Evolutionary conservation across 345 rosid genomes (phyloP).

Genomic region (Salix exigua): DNA sequence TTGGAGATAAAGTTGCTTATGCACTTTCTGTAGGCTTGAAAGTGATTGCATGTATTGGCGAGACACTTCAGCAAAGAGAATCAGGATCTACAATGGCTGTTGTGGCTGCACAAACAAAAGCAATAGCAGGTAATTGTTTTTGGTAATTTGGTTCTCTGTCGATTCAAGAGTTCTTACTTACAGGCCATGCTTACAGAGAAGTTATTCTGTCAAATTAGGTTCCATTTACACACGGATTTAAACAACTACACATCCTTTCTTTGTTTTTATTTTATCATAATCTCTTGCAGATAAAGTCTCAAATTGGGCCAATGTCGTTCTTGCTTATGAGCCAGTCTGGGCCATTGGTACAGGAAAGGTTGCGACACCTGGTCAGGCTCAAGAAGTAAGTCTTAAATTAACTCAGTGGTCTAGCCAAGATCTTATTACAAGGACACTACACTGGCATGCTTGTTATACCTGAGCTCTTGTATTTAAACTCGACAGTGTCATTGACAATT

Average conservation of each 20-base stretch:
- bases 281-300: slow-evolving; percentile 43
- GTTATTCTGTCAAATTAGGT: no score
- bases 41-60: slow-evolving; percentile 73
- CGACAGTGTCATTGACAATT: neutral
- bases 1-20: slow-evolving; percentile 60
- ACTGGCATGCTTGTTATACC: neutral
- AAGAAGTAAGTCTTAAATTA: slow-evolving; percentile 43
- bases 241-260: neutral
- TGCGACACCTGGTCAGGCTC: slow-evolving; percentile 76
- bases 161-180: neutral
- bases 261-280: neutral
- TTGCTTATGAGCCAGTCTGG: slow-evolving; percentile 85
- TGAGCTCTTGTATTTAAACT: neutral
- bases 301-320: slow-evolving; percentile 54
- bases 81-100: slow-evolving; percentile 65
- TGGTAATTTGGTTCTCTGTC: neutral
- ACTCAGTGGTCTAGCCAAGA: neutral
- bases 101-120: slow-evolving; percentile 66
- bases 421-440: neutral
- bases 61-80: slow-evolving; percentile 75
- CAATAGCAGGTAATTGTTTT: slow-evolving; percentile 52
- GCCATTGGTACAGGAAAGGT: slow-evolving; percentile 86
- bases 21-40: slow-evolving; percentile 61
- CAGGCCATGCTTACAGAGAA: neutral
- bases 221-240: neutral